These are phyloP conservation scores for Leptographium galeiforme DNA, from an alignment of 2,329 filamentous ascomycete species.

Conservation along the genomic window DNA sequence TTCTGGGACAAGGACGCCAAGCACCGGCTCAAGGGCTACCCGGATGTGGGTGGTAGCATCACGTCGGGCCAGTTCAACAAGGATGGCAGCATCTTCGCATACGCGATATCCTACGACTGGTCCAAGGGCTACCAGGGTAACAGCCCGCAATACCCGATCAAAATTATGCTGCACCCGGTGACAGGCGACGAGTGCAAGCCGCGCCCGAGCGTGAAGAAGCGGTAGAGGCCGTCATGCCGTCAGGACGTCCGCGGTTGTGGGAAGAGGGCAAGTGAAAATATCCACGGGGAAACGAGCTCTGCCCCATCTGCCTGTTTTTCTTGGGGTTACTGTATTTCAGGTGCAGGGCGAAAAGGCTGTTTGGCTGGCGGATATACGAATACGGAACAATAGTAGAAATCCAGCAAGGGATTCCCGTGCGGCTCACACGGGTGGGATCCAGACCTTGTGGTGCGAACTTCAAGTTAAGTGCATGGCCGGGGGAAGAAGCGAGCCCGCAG, in stretches of 20 bases:
- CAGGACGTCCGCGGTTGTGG: neutral
- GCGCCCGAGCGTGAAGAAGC: constrained; percentile 45
- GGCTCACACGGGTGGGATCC: neutral
- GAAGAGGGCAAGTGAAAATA: neutral
- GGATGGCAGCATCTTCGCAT: constrained; percentile 71
- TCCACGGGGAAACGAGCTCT: neutral
- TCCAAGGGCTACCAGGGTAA: constrained; percentile 88
- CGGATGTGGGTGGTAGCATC: constrained; percentile 73
- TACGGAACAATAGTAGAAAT: neutral
- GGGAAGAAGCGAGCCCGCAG: neutral
- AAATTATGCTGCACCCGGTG: constrained; percentile 76
- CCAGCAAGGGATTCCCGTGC: neutral
- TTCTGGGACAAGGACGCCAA: constrained; percentile 93
- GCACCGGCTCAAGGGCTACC: constrained; percentile 80
- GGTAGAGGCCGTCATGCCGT: constrained; percentile 21
- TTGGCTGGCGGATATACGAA: neutral
- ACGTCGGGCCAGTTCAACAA: constrained; percentile 84
- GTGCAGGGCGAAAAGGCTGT: neutral
- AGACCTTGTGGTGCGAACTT: neutral
- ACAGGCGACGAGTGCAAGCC: constrained; percentile 49
- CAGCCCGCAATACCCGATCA: constrained; percentile 58
- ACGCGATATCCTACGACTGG: constrained; percentile 95
- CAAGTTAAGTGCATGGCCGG: neutral
- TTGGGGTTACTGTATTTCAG: neutral
- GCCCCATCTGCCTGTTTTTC: neutral